Conservation (phyloP, 331 rosid genomes). For the Quercus phellos region DNA sequence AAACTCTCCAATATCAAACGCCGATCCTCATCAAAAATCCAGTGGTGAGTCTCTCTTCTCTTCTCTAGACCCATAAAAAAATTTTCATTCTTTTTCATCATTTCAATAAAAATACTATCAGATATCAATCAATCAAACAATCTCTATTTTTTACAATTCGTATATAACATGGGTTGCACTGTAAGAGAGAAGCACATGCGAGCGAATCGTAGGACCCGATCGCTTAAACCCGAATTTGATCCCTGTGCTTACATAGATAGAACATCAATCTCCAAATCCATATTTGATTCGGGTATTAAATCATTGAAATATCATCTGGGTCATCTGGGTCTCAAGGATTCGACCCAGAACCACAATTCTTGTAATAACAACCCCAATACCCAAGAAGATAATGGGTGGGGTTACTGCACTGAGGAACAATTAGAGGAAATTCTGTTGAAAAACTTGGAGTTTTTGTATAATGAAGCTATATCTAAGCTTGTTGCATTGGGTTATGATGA, state of each 20-base stretch:
- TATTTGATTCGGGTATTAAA: slow-evolving; percentile 66
- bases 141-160: background rate
- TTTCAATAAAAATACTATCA: no score
- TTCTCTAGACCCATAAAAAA: background rate
- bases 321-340: slow-evolving; percentile 32
- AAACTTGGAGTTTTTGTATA: slow-evolving; percentile 56
- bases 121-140: no score
- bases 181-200: slow-evolving; percentile 81
- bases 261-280: slow-evolving; percentile 61
- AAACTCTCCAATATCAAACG: background rate
- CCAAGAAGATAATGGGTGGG: slow-evolving; percentile 70
- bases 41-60: slow-evolving; percentile 33
- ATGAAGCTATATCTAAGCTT: slow-evolving; percentile 79
- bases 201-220: slow-evolving; percentile 67
- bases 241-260: slow-evolving; percentile 38
- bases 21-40: slow-evolving; percentile 17
- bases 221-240: slow-evolving; percentile 48
- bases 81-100: background rate
- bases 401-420: slow-evolving; percentile 89
- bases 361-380: slow-evolving; percentile 13
- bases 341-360: slow-evolving; percentile 26
- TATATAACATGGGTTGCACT: slow-evolving; percentile 67
- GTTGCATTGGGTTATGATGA: slow-evolving; percentile 73
- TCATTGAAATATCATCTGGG: slow-evolving; percentile 44
- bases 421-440: slow-evolving; percentile 73